phyloP scores from a whole-genome alignment of 495 filamentous ascomycete species.

The Xylaria curta region DNA sequence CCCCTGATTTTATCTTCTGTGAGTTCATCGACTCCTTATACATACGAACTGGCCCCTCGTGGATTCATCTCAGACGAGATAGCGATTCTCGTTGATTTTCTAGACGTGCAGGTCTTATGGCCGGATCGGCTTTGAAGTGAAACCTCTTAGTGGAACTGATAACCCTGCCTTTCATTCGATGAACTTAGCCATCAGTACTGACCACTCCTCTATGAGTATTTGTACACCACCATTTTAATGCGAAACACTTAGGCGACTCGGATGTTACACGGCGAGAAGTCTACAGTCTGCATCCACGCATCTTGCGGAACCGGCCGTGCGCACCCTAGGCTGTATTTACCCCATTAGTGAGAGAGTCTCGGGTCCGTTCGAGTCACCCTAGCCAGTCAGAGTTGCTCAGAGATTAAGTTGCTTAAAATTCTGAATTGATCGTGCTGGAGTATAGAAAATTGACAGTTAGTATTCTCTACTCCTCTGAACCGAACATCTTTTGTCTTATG shows the following conservation, averaged over 20 bases:
- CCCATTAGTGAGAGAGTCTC: too few relatives aligned
- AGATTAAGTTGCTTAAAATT: too few relatives aligned
- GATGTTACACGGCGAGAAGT: not conserved
- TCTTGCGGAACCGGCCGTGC: too few relatives aligned
- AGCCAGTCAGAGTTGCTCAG: too few relatives aligned
- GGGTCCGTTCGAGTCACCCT: too few relatives aligned
- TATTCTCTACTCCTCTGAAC: too few relatives aligned
- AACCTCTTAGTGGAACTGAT: not conserved
- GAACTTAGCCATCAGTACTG: not conserved
- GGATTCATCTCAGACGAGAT: not conserved
- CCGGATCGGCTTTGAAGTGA: not conserved
- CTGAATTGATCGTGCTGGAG: not conserved
- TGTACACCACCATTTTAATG: not conserved
- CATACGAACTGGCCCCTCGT: too few relatives aligned
- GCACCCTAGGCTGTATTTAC: too few relatives aligned
- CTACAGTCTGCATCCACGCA: not conserved
- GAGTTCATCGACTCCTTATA: too few relatives aligned
- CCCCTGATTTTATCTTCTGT: too few relatives aligned
- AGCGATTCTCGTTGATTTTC: not conserved
- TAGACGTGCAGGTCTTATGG: conserved; percentile 2
- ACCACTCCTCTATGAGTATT: not conserved
- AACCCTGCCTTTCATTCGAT: not conserved
- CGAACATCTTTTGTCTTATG: not conserved
- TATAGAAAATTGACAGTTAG: not conserved
- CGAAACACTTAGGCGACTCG: not conserved